Evolutionary conservation across 371 early-diverging fungal species (phyloP).

Genomic region (Chytridium lagenaria): DNA sequence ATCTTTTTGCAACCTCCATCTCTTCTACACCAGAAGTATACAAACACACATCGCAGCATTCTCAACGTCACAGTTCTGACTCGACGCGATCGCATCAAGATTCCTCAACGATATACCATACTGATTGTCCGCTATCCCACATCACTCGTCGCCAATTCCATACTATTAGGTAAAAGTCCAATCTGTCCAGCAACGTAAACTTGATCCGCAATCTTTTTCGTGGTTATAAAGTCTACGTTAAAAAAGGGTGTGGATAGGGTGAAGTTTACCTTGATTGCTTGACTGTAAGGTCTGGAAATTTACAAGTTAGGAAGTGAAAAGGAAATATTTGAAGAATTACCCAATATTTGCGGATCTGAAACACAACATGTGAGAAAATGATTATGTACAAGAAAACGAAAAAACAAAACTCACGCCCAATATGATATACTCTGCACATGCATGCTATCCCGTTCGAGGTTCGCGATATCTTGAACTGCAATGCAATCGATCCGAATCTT

Average conservation of each 20-base stretch:
- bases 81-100: conserved; percentile 32
- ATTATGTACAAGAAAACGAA: too few relatives aligned
- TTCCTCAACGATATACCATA: conserved; percentile 26
- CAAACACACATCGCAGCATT: conserved; percentile 38
- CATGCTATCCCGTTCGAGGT: conserved; percentile 46
- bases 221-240: background rate
- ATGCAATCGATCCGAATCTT: conserved; percentile 69
- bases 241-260: background rate
- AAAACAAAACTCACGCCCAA: conserved; percentile 66
- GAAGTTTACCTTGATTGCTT: conserved; percentile 65
- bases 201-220: conserved; percentile 59
- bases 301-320: conserved; percentile 9
- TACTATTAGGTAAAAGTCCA: conserved; percentile 69
- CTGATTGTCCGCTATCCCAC: background rate
- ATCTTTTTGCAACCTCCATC: conserved; percentile 14
- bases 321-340: conserved; percentile 26
- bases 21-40: conserved; percentile 32
- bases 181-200: conserved; percentile 78
- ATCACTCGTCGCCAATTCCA: conserved; percentile 48
- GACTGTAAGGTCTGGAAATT: conserved; percentile 65
- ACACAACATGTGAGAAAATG: conserved; percentile 2
- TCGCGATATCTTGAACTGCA: conserved; percentile 40
- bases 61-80: conserved; percentile 27
- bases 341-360: conserved; percentile 77
- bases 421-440: conserved; percentile 84